These are phyloP conservation scores for Azolla pinnata DNA, from an alignment of 75 land plant genomes.

Conservation along the genomic window DNA sequence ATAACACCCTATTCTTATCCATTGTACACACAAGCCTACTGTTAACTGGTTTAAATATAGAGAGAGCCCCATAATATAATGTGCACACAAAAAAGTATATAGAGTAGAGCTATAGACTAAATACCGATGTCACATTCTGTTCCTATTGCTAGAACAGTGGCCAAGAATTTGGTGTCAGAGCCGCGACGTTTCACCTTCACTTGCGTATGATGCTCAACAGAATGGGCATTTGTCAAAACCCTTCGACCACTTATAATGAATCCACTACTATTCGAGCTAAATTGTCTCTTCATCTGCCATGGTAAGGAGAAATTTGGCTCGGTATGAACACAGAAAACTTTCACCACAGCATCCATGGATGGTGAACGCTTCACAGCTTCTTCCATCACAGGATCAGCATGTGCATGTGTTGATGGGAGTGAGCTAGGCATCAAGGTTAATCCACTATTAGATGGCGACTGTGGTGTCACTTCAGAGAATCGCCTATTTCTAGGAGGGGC, in stretches of 20 bases:
- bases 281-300: constrained; percentile 93
- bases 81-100: neutral
- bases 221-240: constrained; percentile 90
- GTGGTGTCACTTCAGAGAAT: neutral
- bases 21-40: neutral
- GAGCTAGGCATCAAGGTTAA: neutral
- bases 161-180: constrained; percentile 84
- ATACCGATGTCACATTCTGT: constrained; percentile 96
- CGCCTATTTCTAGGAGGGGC: neutral
- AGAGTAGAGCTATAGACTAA: constrained; percentile 1
- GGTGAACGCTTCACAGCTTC: constrained; percentile 59
- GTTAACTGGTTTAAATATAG: neutral
- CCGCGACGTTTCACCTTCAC: constrained; percentile 92
- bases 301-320: constrained; percentile 94
- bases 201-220: constrained; percentile 94
- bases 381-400: constrained; percentile 18
- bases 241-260: constrained; percentile 72
- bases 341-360: constrained; percentile 90
- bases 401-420: neutral
- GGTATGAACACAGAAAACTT: constrained; percentile 95
- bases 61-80: too few species aligned
- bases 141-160: constrained; percentile 88
- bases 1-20: neutral
- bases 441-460: neutral
- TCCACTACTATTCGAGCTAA: constrained; percentile 88